These are phyloP conservation scores for Acanthamoeba sp. DNA, from an alignment of 208 protist species.

Conservation along the genomic window DNA sequence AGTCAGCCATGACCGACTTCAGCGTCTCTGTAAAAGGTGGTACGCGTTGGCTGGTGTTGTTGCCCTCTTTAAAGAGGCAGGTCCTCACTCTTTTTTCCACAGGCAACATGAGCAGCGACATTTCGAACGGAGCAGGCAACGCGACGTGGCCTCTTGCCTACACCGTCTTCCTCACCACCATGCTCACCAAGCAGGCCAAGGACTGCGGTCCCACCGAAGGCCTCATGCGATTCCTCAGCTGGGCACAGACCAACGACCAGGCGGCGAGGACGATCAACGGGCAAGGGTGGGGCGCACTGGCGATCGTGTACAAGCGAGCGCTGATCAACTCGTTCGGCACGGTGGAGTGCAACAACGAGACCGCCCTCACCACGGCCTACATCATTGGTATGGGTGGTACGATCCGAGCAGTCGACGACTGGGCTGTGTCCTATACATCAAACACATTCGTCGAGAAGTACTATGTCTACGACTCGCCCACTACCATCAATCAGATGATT, in stretches of 20 bases:
- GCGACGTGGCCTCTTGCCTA: conserved; percentile 13
- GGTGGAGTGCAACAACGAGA: conserved; percentile 12
- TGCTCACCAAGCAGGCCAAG: conserved; percentile 5
- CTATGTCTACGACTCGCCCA: conserved; percentile 13
- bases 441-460: conserved; percentile 26
- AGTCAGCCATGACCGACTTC: conserved; percentile 52
- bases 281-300: not conserved
- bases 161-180: conserved; percentile 8
- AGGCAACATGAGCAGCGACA: conserved; percentile 1
- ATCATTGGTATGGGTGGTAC: conserved; percentile 21
- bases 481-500: conserved; percentile 4
- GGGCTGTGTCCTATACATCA: not conserved
- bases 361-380: not conserved
- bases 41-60: not conserved
- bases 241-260: conserved; percentile 7
- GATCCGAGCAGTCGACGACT: conserved; percentile 4
- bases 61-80: not conserved
- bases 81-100: not conserved
- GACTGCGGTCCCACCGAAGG: not conserved
- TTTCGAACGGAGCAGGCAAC: not conserved
- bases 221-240: conserved; percentile 25
- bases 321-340: not conserved
- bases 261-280: not conserved
- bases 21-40: conserved; percentile 8
- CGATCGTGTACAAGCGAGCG: not conserved